These are phyloP conservation scores for Aspergillus tanneri DNA, from an alignment of 2,329 filamentous ascomycete species.

Conservation along the genomic window DNA sequence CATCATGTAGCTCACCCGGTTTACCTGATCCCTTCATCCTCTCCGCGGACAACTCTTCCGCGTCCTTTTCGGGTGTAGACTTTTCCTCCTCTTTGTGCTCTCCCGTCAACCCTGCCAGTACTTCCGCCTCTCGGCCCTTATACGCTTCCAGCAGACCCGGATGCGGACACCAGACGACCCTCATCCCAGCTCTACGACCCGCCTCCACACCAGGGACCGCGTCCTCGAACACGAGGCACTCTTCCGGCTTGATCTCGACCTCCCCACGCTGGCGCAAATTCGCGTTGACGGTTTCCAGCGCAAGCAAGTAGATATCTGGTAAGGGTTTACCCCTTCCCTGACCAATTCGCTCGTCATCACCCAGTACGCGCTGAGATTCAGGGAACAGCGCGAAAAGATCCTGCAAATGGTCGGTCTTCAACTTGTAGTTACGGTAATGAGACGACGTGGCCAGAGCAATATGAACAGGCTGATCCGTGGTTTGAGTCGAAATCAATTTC, in stretches of 20 bases:
- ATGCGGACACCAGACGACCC: conserved; percentile 90
- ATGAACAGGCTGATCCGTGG: conserved; percentile 56
- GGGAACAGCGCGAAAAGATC: conserved; percentile 62
- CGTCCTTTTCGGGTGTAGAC: conserved; percentile 39
- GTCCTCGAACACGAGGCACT: conserved; percentile 96
- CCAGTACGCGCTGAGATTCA: conserved; percentile 69
- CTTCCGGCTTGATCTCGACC: conserved; percentile 69
- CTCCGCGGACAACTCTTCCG: conserved; percentile 38
- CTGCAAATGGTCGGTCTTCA: conserved; percentile 66
- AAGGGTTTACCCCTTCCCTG: conserved; percentile 86
- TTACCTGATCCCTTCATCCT: conserved; percentile 46
- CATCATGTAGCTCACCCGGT: conserved; percentile 59
- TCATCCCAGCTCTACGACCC: conserved; percentile 87
- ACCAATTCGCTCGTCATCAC: conserved; percentile 77
- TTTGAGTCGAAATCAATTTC: conserved; percentile 35
- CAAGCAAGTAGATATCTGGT: conserved; percentile 90
- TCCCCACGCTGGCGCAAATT: conserved; percentile 59
- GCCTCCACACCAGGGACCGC: conserved; percentile 90
- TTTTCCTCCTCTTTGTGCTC: conserved; percentile 61
- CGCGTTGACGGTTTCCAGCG: conserved; percentile 79
- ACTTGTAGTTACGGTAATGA: conserved; percentile 66
- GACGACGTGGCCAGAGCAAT: conserved; percentile 86
- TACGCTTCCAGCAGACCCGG: conserved; percentile 74
- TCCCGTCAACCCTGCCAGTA: conserved; percentile 78
- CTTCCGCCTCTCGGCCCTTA: conserved; percentile 70